Evolutionary conservation across 148 eudicot species (phyloP), one percentile per base, ranked within the genome.

Genomic region (Rhododendron williamsianum): DNA sequence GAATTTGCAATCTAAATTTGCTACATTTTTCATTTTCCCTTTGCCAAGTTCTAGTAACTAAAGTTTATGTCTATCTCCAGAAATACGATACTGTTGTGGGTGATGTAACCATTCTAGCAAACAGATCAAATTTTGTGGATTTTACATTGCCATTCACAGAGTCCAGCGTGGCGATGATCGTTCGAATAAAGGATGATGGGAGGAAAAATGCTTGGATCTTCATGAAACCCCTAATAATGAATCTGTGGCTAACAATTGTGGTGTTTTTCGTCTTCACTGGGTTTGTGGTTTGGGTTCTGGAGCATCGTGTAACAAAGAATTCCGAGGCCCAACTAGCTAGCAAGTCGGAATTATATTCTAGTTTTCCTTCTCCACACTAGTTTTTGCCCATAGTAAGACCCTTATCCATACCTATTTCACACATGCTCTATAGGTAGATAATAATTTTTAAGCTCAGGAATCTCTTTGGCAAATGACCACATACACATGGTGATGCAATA

Each of bases 321-420:
- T 93, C 65, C 84, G 94, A 78, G 96, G 94, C 6, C 92, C 96
- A 9, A 91, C 91, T 18, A 12, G 10, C 60, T 52, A 93, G 65
- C 98, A 92, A 89, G 88, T 89, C 23, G 94, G 97, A 41, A 90
- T 91, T 72, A 92, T 92, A 35, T 87, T 94, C 21, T 95, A 91
- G 91, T 95, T 94, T 85, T 87, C 97, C 46, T 92, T 95, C 89
- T 92, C 97, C 9, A 89, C 93, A 3, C 89, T 95, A 67, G 94
- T 93, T 78, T 95, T 95, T 58, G 90, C 98, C 2, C 94, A 93
- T 56, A 92, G 98, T 95, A 87, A 92, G 94, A 85, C 27, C 18
- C 16, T 19, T 21, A 4, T 33, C 36, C 12, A 19, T 16, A 4
- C 1, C 3, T 52, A 36, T 36, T 36, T 36, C 38, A 2, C 4